Evolutionary conservation across 345 rosid species (phyloP), one percentile per base, ranked within the genome.

Genomic region (Psidium friedrichsthalianum): DNA sequence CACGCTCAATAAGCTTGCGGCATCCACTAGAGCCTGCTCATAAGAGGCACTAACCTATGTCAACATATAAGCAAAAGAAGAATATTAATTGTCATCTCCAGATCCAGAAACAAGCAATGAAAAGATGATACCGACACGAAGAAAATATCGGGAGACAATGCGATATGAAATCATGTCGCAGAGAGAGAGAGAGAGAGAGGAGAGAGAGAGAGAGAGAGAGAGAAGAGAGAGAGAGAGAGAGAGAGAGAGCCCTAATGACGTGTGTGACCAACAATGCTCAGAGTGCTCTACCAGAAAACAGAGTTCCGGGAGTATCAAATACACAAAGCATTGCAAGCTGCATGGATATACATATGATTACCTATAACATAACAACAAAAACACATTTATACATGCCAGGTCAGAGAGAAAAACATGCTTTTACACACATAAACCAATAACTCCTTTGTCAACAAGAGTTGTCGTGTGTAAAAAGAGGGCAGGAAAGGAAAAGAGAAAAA

Each of bases 1-100:
- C 99, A 74, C 93, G 94, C 90, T 97, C 99, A 84, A 97, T 97
- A 54, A 74, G 95, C 91, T 96, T 97, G 9, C 99, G 98, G 99
- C 94, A 81, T 97, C 99, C 91, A 97, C 92, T 90, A 97, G 89
- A 22, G 98, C 92, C 89, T 96, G 99, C 94, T 97, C 99, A 89
- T 96, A 96, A 51, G 98, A 92, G 89, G 99, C 99, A 91, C 98
- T 97, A 86, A 97, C 93, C 99, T 97, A 90, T 85, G 80, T 69
- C 80, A 69, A 86, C 82, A 88, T 88, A 88, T 86, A 90, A 53
- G 86, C 56, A 54, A 82, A 82, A 29, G 61, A 82, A 82, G 42
- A 82, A 52, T 44, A 82, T 82, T 40, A 69, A 69, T 69, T 69
- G 80, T 40, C 47, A 69, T 69, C 80, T 69, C 47, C 1, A 69